phyloP scores from a whole-genome alignment of 441 rosid genomes.

The Theobroma grandiflorum region DNA sequence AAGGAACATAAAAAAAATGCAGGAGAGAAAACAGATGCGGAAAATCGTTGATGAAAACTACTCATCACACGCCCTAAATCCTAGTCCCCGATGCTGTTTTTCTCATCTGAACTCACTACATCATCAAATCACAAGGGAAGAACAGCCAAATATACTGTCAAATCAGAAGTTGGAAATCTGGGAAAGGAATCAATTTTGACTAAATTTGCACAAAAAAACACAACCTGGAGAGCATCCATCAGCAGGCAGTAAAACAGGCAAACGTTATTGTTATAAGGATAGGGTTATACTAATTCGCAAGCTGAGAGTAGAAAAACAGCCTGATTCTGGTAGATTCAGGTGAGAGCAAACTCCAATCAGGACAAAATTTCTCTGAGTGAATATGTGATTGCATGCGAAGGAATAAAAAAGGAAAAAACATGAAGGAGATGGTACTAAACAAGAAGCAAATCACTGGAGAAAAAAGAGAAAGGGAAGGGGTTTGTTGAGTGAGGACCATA shows the following conservation, averaged over 20 bases:
- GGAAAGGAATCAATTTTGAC: not conserved
- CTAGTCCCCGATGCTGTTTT: not conserved
- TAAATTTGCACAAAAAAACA: not conserved
- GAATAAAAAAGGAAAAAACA: not conserved
- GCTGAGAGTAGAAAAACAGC: not conserved
- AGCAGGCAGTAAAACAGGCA: not conserved
- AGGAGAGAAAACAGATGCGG: not conserved
- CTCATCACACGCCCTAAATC: not conserved
- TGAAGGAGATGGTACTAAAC: not conserved
- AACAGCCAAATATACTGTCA: not conserved
- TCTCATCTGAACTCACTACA: not conserved
- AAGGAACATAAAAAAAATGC: not conserved
- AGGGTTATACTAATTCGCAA: conserved; percentile 14
- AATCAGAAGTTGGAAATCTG: not conserved
- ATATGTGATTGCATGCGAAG: conserved; percentile 21
- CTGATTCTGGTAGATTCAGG: conserved; percentile 18
- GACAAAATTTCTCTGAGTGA: not conserved
- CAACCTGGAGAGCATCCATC: not conserved
- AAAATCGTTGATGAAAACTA: not conserved
- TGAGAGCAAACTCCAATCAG: conserved; percentile 12
- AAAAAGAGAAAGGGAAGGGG: not conserved
- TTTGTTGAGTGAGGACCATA: conserved; percentile 13
- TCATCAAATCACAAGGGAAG: not conserved
- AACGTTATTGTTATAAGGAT: not conserved
- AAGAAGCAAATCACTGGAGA: not conserved